phyloP scores from a whole-genome alignment of 2,329 filamentous ascomycete species.

The Colletotrichum cereale region DNA sequence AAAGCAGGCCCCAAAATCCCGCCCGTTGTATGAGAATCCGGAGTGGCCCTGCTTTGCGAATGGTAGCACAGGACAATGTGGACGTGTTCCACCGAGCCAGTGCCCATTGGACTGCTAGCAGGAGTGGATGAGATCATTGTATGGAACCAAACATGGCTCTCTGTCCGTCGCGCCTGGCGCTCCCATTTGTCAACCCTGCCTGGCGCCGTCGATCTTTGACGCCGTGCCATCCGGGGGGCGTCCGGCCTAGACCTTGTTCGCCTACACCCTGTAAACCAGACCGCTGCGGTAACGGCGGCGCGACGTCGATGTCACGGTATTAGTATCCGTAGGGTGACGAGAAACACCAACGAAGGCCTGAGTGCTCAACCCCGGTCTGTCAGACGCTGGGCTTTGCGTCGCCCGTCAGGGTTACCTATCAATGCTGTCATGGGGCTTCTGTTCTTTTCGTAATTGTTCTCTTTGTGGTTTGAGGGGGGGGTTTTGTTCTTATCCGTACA shows the following conservation, averaged over 20 bases:
- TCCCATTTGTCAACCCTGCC: slow-evolving; percentile 4
- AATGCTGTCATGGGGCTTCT: neutral
- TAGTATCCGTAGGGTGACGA: neutral
- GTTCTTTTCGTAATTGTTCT: neutral
- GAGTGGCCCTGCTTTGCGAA: neutral
- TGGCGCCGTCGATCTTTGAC: slow-evolving; percentile 33
- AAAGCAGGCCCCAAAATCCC: neutral
- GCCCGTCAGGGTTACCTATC: neutral
- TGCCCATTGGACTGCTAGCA: slow-evolving; percentile 15
- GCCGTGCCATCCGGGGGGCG: slow-evolving; percentile 31
- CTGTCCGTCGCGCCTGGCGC: neutral
- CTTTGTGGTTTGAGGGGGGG: neutral
- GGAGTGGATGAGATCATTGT: slow-evolving; percentile 37
- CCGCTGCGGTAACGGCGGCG: slow-evolving; percentile 27
- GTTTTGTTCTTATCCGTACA: no score
- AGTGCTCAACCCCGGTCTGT: neutral
- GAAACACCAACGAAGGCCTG: neutral
- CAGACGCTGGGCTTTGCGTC: slow-evolving; percentile 4
- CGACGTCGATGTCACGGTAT: slow-evolving; percentile 6
- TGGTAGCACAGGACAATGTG: neutral
- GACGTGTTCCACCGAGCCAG: neutral
- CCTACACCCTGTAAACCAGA: neutral
- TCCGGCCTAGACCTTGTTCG: slow-evolving; percentile 17
- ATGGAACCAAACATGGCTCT: slow-evolving; percentile 22
- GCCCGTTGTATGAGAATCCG: slow-evolving; percentile 2